Conservation (phyloP, 306 rosid genomes). For the Gleditsia sinensis region DNA sequence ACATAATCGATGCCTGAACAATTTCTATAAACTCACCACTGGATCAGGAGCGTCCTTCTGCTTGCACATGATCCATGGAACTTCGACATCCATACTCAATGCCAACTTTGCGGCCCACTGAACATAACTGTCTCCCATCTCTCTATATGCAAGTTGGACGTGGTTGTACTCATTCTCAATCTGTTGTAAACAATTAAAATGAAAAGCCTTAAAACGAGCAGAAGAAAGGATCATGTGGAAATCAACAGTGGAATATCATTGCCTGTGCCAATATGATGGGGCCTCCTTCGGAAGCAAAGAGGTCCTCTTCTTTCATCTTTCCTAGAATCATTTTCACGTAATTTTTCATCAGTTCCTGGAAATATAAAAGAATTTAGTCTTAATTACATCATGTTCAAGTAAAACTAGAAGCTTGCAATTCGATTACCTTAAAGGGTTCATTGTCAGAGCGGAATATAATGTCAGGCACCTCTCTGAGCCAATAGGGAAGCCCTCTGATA, state of each 20-base stretch:
- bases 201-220: not conserved
- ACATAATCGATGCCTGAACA: not conserved
- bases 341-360: constrained; percentile 62
- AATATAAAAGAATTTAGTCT: not conserved
- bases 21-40: constrained; percentile 55
- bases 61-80: constrained; percentile 99
- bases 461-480: constrained; percentile 78
- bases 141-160: constrained; percentile 67
- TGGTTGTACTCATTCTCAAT: constrained; percentile 92
- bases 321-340: constrained; percentile 51
- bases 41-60: constrained; percentile 92
- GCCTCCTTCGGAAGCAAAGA: constrained; percentile 87
- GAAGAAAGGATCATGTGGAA: not conserved
- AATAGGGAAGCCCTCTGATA: constrained; percentile 87
- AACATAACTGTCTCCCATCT: constrained; percentile 58
- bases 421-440: constrained; percentile 64
- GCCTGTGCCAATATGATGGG: constrained; percentile 91
- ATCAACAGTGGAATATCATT: not conserved
- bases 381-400: no score
- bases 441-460: constrained; percentile 74
- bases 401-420: not conserved
- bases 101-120: constrained; percentile 90
- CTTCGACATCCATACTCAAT: constrained; percentile 41
- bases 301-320: constrained; percentile 64
- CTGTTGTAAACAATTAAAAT: constrained; percentile 29